Percentiles rank a stretch among this genome's conserved stretches.
phyloP scores from a whole-genome alignment of 1,284 basidiomycete genomes.

The Ceratorhiza oryzae-sativae region DNA sequence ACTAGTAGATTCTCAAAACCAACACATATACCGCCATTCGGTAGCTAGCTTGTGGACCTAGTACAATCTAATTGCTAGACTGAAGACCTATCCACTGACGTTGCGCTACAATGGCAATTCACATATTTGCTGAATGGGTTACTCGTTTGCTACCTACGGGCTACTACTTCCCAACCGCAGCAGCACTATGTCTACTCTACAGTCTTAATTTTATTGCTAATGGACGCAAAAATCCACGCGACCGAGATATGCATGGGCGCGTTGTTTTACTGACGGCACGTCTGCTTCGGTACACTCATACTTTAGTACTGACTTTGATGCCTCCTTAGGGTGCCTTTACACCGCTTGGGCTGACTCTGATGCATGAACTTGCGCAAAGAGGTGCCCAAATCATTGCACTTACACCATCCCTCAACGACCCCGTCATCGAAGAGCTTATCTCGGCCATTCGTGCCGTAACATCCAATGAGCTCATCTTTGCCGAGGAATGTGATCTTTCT shows the following conservation, averaged over 20 bases:
- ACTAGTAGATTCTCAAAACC: not conserved
- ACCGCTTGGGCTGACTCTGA: conserved; percentile 68
- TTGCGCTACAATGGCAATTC: conserved; percentile 24
- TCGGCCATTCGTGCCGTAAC: conserved; percentile 68
- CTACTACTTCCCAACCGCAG: conserved; percentile 20
- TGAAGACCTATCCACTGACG: not conserved
- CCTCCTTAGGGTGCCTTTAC: conserved; percentile 70
- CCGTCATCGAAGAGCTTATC: conserved; percentile 66
- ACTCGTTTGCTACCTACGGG: conserved; percentile 1
- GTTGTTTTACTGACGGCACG: conserved; percentile 72
- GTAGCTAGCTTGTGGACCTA: not conserved
- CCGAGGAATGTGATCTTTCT: conserved; percentile 72
- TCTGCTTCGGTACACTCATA: not conserved
- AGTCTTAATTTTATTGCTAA: conserved; percentile 54
- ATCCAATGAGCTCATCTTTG: conserved; percentile 75
- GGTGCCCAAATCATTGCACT: conserved; percentile 80
- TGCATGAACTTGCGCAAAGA: conserved; percentile 68
- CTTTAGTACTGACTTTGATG: conserved; percentile 25
- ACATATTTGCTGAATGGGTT: conserved; percentile 17
- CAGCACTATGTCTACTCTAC: conserved; percentile 10
- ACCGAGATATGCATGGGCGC: conserved; percentile 74
- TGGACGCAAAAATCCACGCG: conserved; percentile 70
- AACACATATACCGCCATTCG: no score
- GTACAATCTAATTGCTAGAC: not conserved
- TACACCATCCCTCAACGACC: conserved; percentile 55